phyloP scores from a whole-genome alignment of 2,329 filamentous ascomycete species.

The Magnaporthiopsis poae region DNA sequence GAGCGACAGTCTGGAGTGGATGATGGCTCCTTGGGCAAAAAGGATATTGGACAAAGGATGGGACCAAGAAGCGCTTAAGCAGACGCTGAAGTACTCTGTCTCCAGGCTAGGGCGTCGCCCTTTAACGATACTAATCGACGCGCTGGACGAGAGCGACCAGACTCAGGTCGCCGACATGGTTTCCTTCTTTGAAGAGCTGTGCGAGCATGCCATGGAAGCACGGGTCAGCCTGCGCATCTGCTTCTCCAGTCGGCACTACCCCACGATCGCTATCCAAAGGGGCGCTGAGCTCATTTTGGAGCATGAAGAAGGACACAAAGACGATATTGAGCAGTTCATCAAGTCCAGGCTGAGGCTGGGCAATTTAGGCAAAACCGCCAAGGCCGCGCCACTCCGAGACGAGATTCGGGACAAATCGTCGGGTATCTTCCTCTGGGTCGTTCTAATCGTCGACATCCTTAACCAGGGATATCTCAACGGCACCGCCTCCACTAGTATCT shows the following conservation, averaged over 20 bases:
- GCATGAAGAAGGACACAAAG: too few species aligned
- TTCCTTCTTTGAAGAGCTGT: constrained; percentile 29
- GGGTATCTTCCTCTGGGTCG: too few species aligned
- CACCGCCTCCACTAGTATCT: too few species aligned
- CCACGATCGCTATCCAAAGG: too few species aligned
- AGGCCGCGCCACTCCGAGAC: constrained; percentile 11
- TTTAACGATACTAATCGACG: constrained; percentile 27
- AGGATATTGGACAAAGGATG: constrained; percentile 6
- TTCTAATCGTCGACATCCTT: too few species aligned
- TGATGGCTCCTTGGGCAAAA: not conserved
- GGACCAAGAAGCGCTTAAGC: constrained; percentile 9
- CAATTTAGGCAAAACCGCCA: not conserved
- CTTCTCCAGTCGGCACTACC: too few species aligned
- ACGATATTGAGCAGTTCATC: constrained; percentile 17
- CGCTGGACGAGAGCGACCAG: constrained; percentile 39
- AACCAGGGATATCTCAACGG: too few species aligned
- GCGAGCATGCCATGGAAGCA: constrained; percentile 13
- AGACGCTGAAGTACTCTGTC: constrained; percentile 13
- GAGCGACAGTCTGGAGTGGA: constrained; percentile 19
- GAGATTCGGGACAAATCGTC: constrained; percentile 23
- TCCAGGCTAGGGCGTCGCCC: constrained; percentile 4
- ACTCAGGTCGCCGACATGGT: constrained; percentile 33
- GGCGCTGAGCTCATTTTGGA: too few species aligned
- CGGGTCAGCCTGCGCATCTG: too few species aligned
- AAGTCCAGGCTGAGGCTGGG: constrained; percentile 19